phyloP scores from a whole-genome alignment of 306 rosid species.

The Prunus campanulata region DNA sequence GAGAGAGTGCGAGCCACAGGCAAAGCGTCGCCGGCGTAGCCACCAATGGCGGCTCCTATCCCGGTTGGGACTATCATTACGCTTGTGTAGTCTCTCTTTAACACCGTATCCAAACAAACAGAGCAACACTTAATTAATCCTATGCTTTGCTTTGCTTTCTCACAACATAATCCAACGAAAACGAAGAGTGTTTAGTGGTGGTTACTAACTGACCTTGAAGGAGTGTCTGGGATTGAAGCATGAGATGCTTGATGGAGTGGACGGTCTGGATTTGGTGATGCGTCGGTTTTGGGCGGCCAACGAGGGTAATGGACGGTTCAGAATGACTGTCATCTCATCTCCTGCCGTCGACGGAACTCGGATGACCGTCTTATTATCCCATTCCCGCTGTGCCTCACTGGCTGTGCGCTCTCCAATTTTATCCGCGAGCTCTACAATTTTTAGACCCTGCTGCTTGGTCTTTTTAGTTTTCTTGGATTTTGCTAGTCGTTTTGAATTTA shows the following conservation, averaged over 20 bases:
- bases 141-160: not conserved
- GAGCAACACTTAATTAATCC: not conserved
- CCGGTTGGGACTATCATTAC: conserved; percentile 89
- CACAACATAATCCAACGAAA: not conserved
- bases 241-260: conserved; percentile 22
- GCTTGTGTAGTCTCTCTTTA: conserved; percentile 70
- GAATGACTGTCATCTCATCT: conserved; percentile 41
- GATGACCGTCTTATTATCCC: not conserved
- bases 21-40: conserved; percentile 82
- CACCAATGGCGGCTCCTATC: conserved; percentile 82
- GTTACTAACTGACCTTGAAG: conserved; percentile 37
- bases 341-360: not conserved
- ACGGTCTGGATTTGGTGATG: conserved; percentile 14
- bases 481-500: too few species aligned
- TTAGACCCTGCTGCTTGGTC: not conserved
- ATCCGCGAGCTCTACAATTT: not conserved
- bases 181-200: not conserved
- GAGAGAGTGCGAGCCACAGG: conserved; percentile 85
- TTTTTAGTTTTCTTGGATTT: too few species aligned
- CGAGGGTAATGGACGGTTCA: conserved; percentile 31
- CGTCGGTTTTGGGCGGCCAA: conserved; percentile 5
- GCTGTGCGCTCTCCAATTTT: not conserved
- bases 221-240: conserved; percentile 37
- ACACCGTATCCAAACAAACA: conserved; percentile 37
- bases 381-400: not conserved